These are phyloP conservation scores for Manihot esculenta DNA, from an alignment of 441 rosid species.

Conservation along the genomic window DNA sequence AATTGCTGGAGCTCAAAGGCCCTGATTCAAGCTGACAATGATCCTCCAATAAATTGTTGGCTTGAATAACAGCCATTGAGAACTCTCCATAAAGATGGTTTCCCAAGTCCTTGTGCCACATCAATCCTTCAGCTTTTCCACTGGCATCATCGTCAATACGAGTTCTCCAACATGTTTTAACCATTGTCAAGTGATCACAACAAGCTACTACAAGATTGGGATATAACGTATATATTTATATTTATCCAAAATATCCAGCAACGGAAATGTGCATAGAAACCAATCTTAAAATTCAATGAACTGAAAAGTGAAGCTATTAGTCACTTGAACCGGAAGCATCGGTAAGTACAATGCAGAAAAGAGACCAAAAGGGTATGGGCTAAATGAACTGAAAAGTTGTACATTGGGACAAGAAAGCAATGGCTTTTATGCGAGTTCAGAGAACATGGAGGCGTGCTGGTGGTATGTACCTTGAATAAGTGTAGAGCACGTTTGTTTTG, in stretches of 20 bases:
- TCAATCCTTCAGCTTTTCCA: constrained; percentile 54
- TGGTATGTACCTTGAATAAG: constrained; percentile 58
- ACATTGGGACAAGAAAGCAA: constrained; percentile 54
- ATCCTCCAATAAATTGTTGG: constrained; percentile 68
- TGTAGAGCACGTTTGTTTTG: constrained; percentile 30
- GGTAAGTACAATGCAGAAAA: constrained; percentile 31
- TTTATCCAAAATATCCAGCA: too few relatives aligned
- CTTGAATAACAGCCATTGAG: constrained; percentile 85
- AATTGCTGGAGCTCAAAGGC: constrained; percentile 40
- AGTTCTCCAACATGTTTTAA: constrained; percentile 65
- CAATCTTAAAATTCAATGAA: constrained; percentile 21
- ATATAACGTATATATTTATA: too few relatives aligned
- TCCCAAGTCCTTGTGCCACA: constrained; percentile 75
- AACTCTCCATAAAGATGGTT: constrained; percentile 66
- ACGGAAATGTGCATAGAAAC: constrained; percentile 19
- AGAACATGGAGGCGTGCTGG: constrained; percentile 46
- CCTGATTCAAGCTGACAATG: constrained; percentile 90
- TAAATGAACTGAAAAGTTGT: constrained; percentile 37
- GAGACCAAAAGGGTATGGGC: constrained; percentile 65
- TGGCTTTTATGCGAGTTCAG: constrained; percentile 50
- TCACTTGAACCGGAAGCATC: constrained; percentile 27
- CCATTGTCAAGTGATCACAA: constrained; percentile 40
- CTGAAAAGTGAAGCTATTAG: constrained; percentile 27
- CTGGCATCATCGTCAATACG: constrained; percentile 33
- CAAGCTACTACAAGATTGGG: not conserved